A percentile compares a stretch with the other conserved stretches of the same genome.
Conservation (phyloP, 805 yeast genomes). For the Monosporozyma servazzii region DNA sequence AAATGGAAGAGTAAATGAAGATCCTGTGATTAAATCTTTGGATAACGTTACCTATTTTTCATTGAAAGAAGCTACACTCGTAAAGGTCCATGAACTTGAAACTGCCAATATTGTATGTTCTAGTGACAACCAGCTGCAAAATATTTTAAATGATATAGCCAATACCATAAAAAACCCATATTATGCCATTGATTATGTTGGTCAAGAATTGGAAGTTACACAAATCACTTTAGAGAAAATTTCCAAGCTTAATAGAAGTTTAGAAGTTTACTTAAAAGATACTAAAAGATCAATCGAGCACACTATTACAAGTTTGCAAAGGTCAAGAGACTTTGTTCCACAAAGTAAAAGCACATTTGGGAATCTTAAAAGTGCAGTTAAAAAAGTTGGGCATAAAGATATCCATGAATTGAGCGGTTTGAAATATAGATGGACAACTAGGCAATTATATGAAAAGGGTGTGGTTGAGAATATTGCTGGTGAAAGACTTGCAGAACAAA, state of each 20-base stretch:
- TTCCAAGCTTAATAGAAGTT: constrained; percentile 36
- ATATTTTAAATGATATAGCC: constrained; percentile 73
- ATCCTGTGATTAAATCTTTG: constrained; percentile 38
- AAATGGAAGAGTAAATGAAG: constrained; percentile 27
- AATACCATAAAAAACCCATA: constrained; percentile 58
- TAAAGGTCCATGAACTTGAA: constrained; percentile 69
- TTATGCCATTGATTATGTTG: constrained; percentile 40
- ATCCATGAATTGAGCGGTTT: constrained; percentile 30
- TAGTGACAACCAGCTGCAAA: constrained; percentile 59
- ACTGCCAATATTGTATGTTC: constrained; percentile 54
- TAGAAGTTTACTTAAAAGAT: constrained; percentile 34
- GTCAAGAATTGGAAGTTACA: constrained; percentile 38
- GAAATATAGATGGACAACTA: constrained; percentile 68
- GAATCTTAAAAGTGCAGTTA: constrained; percentile 35
- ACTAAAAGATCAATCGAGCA: constrained; percentile 42
- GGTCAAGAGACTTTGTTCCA: constrained; percentile 25
- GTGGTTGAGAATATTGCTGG: constrained; percentile 56
- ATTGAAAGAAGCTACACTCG: constrained; percentile 66
- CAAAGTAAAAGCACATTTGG: constrained; percentile 22
- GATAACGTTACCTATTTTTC: constrained; percentile 52
- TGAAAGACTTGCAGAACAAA: constrained; percentile 32
- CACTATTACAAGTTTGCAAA: constrained; percentile 42
- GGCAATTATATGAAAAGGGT: constrained; percentile 64
- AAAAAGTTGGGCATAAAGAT: constrained; percentile 29
- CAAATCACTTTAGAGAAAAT: constrained; percentile 37